Percentiles rank a stretch among this genome's conserved stretches.
These are phyloP conservation scores for Marvania coccoides DNA, from an alignment of 139 green algal genomes.

Conservation along the genomic window DNA sequence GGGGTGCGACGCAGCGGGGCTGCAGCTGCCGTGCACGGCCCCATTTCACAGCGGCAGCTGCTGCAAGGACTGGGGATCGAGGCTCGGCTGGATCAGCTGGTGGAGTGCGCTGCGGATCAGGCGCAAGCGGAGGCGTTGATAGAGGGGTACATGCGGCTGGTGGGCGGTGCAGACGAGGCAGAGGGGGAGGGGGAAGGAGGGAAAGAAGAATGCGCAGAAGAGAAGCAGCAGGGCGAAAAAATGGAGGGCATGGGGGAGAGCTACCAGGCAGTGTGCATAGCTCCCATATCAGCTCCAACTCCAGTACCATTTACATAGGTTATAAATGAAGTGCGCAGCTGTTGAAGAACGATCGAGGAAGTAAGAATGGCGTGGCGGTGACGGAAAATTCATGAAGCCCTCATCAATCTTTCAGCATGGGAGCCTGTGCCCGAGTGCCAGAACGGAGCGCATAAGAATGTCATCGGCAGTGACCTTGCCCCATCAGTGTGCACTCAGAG, in stretches of 20 bases:
- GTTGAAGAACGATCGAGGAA: too few species aligned
- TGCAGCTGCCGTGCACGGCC: slow-evolving; percentile 37
- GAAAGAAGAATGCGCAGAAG: not conserved
- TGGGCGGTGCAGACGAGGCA: not conserved
- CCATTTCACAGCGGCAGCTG: slow-evolving; percentile 64
- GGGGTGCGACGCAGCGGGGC: not conserved
- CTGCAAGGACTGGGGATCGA: slow-evolving; percentile 68
- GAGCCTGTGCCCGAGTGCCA: too few species aligned
- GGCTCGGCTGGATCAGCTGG: slow-evolving; percentile 41
- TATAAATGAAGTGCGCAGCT: too few species aligned
- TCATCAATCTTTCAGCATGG: too few species aligned
- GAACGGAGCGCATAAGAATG: too few species aligned
- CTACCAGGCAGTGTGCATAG: slow-evolving; percentile 44
- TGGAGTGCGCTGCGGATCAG: slow-evolving; percentile 1
- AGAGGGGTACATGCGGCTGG: slow-evolving; percentile 19
- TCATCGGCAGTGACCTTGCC: too few species aligned
- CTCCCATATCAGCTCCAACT: too few species aligned
- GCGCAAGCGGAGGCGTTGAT: slow-evolving; percentile 25
- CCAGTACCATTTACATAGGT: too few species aligned
- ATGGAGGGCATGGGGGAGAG: slow-evolving; percentile 39
- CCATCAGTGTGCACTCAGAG: too few species aligned
- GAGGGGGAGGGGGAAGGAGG: not conserved
- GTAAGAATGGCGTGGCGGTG: too few species aligned
- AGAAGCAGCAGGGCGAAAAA: not conserved
- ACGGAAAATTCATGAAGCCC: too few species aligned